phyloP scores from a whole-genome alignment of 2,329 filamentous ascomycete species.

The Juglanconis sp. region DNA sequence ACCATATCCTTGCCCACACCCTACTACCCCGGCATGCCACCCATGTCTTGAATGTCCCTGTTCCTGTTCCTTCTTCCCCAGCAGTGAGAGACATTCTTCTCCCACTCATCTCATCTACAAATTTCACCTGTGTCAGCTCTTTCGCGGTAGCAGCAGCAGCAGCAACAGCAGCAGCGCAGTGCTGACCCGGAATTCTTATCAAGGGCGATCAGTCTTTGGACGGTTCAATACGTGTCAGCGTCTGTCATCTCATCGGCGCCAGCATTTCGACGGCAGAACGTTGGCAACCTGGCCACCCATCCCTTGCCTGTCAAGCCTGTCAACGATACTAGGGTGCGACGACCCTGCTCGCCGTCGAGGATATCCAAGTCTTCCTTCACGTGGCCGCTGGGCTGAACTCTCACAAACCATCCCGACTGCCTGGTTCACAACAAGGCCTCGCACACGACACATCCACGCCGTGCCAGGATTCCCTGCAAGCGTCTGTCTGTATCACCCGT shows the following conservation, averaged over 20 bases:
- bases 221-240: not conserved
- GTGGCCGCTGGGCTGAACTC: slow-evolving; percentile 16
- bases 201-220: not conserved
- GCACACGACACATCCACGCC: slow-evolving; percentile 1
- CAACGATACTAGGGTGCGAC: slow-evolving; percentile 12
- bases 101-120: not conserved
- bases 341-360: slow-evolving; percentile 16
- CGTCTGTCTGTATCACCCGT: slow-evolving; percentile 8
- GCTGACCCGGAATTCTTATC: not conserved
- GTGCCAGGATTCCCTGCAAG: slow-evolving; percentile 18
- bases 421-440: slow-evolving; percentile 12
- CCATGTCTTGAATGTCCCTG: slow-evolving; percentile 4
- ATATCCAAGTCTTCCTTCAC: slow-evolving; percentile 15
- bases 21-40: slow-evolving; percentile 1
- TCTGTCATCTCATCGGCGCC: not conserved
- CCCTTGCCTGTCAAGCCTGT: not conserved
- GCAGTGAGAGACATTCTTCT: not conserved
- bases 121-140: not conserved
- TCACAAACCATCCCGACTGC: slow-evolving; percentile 15
- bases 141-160: not conserved
- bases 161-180: not conserved
- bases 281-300: not conserved
- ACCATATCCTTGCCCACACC: not conserved
- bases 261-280: not conserved
- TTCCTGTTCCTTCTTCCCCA: not conserved